Base-by-base conservation (phyloP, 78 protist genomes). In the Bigelowiella natans region DNA sequence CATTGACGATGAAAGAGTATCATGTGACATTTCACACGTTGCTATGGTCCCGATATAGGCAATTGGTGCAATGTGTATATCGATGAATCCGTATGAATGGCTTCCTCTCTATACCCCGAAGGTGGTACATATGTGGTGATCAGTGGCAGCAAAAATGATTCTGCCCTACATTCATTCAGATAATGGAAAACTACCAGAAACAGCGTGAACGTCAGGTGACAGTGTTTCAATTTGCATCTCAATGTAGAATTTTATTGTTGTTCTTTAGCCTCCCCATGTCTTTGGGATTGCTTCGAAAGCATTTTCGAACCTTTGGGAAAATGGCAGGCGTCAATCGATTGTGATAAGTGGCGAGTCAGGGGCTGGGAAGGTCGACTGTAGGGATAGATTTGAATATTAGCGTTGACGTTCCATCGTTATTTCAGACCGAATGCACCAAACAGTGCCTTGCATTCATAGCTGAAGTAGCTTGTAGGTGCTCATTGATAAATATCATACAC, bases 31-130 rank as follows among this genome's bases (percentile, higher is more conserved):
- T n/a, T n/a, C n/a, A n/a, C n/a, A n/a, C n/a, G n/a, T n/a, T n/a
- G n/a, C n/a, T n/a, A n/a, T n/a, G n/a, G n/a, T n/a, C n/a, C n/a
- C n/a, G n/a, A 51, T 51, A 26, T 18, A 51, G 73, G 7, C 73
- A 18, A 51, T 92, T 0, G 97, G 97, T 34, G 18, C 93, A 37
- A 94, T 96, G 36, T 51, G 95, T 29, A 84, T 96, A 29, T 95
- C 97, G 3, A 89, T 95, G 82, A 95, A 95, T 40, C 95, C 97
- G 0, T 95, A 88, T 92, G 39, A 92, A 88, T 90, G 86, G 89
- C n/a, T 96, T 39, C 36, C 31, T 38, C 38, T 94, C 31, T 94
- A 93, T 83, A 92, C 92, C 0, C 83, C 51, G 3, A 93, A 94
- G 37, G 87, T 93, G 91, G 93, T 96, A 51, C 7, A 51, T 51